A percentile compares a stretch with the other conserved stretches of the same genome.
Evolutionary conservation across 139 green algal species (phyloP).

Genomic region (Medakamo hakoo): DNA sequence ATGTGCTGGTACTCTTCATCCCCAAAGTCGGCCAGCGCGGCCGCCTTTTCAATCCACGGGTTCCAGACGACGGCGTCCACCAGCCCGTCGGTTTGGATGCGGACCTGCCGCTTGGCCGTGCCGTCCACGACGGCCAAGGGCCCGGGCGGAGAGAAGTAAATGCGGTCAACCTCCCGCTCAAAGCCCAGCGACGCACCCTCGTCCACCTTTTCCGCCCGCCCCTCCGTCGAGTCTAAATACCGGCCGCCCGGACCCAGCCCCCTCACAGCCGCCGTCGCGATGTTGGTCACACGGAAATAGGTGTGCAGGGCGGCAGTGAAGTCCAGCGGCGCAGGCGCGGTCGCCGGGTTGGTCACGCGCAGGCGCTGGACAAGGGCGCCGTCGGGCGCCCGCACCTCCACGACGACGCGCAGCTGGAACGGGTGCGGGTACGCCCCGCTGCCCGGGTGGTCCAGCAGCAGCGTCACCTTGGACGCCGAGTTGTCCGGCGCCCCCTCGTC

Average conservation of each 20-base stretch:
- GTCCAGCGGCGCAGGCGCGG: conserved; percentile 17
- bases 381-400: conserved; percentile 10
- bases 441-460: conserved; percentile 10
- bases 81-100: conserved; percentile 35
- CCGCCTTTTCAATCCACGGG: conserved; percentile 50
- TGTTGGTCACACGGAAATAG: conserved; percentile 45
- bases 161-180: conserved; percentile 50
- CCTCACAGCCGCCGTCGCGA: conserved; percentile 17
- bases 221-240: conserved; percentile 55
- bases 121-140: conserved; percentile 23
- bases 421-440: conserved; percentile 18
- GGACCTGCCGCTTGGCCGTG: conserved; percentile 2
- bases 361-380: conserved; percentile 10
- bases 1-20: conserved; percentile 44
- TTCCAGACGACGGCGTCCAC: conserved; percentile 71
- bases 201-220: conserved; percentile 9
- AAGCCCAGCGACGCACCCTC: conserved; percentile 20
- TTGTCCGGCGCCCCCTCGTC: neutral
- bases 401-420: conserved; percentile 32
- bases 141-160: conserved; percentile 42
- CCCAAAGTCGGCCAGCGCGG: conserved; percentile 50
- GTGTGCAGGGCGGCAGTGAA: conserved; percentile 73
- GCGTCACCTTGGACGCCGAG: conserved; percentile 3
- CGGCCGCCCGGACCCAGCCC: conserved; percentile 27
- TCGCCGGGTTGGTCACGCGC: conserved; percentile 12